These are phyloP conservation scores for Penicillium fimorum DNA, from an alignment of 495 filamentous ascomycete species.

Conservation along the genomic window DNA sequence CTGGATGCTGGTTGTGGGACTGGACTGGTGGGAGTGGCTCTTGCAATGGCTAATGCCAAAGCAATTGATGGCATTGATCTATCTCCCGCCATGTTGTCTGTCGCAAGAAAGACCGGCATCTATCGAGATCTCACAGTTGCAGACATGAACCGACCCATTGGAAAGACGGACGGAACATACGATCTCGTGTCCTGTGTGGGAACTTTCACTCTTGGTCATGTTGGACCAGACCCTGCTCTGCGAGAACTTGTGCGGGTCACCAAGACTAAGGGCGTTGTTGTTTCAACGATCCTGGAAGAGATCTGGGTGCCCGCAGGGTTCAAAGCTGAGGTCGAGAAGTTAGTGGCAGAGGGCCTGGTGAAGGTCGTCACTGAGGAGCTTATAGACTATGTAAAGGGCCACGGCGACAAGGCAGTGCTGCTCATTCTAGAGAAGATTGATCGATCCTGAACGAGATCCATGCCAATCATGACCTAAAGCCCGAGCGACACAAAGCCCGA, in stretches of 20 bases:
- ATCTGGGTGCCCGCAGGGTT: constrained; percentile 42
- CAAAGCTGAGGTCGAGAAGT: constrained; percentile 37
- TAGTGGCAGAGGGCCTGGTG: constrained; percentile 29
- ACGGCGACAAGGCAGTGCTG: constrained; percentile 39
- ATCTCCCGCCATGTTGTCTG: constrained; percentile 41
- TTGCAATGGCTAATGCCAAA: constrained; percentile 28
- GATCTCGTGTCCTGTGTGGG: constrained; percentile 47
- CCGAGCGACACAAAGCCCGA: constrained; percentile 4
- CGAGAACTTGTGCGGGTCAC: constrained; percentile 42
- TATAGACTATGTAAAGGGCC: constrained; percentile 39
- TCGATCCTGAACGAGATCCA: constrained; percentile 17
- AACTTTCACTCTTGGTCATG: constrained; percentile 48
- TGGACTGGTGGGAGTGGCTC: constrained; percentile 41
- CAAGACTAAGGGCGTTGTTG: constrained; percentile 38
- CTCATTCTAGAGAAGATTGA: constrained; percentile 33
- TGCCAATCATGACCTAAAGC: background rate
- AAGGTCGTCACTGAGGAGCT: constrained; percentile 35
- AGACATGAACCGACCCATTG: constrained; percentile 38
- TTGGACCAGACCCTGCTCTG: constrained; percentile 42
- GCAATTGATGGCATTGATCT: constrained; percentile 46
- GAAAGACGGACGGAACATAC: constrained; percentile 33
- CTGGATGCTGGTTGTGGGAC: constrained; percentile 52
- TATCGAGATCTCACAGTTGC: constrained; percentile 38
- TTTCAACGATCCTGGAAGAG: constrained; percentile 43
- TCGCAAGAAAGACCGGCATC: constrained; percentile 39